Evolutionary conservation across 371 early-diverging fungal genomes (phyloP), one percentile per base, ranked within the genome.

Genomic region (Entomophthora muscae): DNA sequence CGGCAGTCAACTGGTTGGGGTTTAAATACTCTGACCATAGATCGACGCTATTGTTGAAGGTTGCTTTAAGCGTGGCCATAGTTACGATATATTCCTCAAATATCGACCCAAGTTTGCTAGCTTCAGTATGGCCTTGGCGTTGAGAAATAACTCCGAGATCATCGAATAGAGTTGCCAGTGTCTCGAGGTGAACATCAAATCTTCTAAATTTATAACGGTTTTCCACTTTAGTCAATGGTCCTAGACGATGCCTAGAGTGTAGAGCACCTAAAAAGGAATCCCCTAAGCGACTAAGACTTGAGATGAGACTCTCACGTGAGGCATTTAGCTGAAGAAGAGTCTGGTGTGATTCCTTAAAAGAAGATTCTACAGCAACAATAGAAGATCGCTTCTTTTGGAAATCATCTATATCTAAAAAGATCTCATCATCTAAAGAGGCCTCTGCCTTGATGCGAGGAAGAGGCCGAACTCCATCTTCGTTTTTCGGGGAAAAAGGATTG

Each of bases 191-290:
- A 12, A 31, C 61, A 24, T 61, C 61, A 24, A 61, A 61, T 26
- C 61, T 28, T 26, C 26, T 30, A 21, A 31, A 33, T 24, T 33
- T 30, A 3, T 61, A 23, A 10, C 51, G 32, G 33, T 61, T 61
- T 22, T 61, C 61, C 23, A 32, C 33, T 31, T 61, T 61, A 26
- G 61, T 61, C n/a, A 28, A 23, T 13, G 32, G 32, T 3, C 61
- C 61, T 31, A 61, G 22, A 17, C 61, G 28, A 33, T 61, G 33
- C 33, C 33, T 61, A 33, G 32, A 31, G 61, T 61, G 61, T 33
- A 61, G 32, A 17, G 32, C 23, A 23, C 33, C 61, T 23, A 61
- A 17, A 10, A 24, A 28, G 21, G 24, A 32, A 24, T 61, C 61
- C 23, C 61, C 61, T 3, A 61, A 61, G 29, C 33, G 30, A 26